phyloP scores from a whole-genome alignment of 2,329 filamentous ascomycete genomes.

The Taxawa tesnikishii region DNA sequence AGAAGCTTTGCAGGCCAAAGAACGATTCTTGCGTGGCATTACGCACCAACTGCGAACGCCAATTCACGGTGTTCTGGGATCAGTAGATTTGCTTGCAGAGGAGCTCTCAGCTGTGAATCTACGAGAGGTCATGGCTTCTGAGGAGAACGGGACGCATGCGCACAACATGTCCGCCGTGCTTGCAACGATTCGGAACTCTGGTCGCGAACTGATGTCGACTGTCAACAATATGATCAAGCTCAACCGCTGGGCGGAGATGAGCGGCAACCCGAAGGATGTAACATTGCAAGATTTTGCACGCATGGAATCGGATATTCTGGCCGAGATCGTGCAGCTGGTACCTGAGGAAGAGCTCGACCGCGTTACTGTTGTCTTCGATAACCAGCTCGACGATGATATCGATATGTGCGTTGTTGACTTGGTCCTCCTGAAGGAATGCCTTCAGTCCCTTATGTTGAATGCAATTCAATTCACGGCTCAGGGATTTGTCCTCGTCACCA shows the following conservation, averaged over 20 bases:
- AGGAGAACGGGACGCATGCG: background rate
- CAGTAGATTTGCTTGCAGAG: conserved; percentile 29
- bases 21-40: conserved; percentile 32
- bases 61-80: conserved; percentile 34
- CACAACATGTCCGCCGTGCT: conserved; percentile 15
- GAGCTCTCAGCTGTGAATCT: conserved; percentile 21
- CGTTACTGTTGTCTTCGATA: conserved; percentile 22
- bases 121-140: conserved; percentile 8
- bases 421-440: conserved; percentile 27
- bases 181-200: conserved; percentile 26
- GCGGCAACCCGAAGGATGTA: conserved; percentile 12
- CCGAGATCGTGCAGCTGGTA: conserved; percentile 17
- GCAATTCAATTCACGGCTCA: conserved; percentile 28
- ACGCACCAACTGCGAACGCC: conserved; percentile 37
- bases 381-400: conserved; percentile 16
- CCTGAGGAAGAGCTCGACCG: conserved; percentile 16
- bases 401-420: conserved; percentile 24
- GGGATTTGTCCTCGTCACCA: conserved; percentile 24
- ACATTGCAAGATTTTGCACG: conserved; percentile 18
- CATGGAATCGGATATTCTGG: conserved; percentile 21
- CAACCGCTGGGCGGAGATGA: conserved; percentile 26
- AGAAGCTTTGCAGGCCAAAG: conserved; percentile 31
- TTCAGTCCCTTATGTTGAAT: conserved; percentile 30
- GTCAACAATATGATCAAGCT: conserved; percentile 34
- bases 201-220: conserved; percentile 30